Evolutionary conservation across 768 basidiomycete species (phyloP).

Genomic region (Dacryopinax primogenitus): DNA sequence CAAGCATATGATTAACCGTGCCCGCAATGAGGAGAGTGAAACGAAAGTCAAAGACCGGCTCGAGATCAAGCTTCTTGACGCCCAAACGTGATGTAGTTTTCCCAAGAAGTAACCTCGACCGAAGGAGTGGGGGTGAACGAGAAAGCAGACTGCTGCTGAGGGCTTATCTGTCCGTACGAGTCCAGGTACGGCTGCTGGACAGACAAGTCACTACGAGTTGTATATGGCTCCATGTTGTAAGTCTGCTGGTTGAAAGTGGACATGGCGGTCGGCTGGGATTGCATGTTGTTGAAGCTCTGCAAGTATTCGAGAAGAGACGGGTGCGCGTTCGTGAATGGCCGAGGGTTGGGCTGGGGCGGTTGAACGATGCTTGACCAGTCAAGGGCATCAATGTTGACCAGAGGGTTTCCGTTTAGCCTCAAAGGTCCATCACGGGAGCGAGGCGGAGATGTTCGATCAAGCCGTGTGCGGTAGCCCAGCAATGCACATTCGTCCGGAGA

Average conservation of each 20-base stretch:
- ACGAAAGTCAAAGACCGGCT: background rate
- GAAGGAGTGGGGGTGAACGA: background rate
- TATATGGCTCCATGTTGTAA: background rate
- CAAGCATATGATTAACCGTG: background rate
- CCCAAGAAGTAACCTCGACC: slow-evolving; percentile 1
- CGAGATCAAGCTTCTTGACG: background rate
- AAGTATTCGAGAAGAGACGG: slow-evolving; percentile 1
- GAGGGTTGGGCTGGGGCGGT: background rate
- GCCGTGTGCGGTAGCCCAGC: slow-evolving; percentile 6
- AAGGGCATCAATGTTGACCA: slow-evolving; percentile 2
- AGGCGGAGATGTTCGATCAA: slow-evolving; percentile 2
- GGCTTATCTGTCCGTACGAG: background rate
- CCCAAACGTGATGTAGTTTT: slow-evolving; percentile 3
- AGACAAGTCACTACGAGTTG: background rate
- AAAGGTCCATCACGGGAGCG: background rate
- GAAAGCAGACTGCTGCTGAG: background rate
- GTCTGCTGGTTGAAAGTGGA: background rate
- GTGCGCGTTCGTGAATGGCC: background rate
- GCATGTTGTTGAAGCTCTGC: slow-evolving; percentile 6
- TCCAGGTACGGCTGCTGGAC: background rate
- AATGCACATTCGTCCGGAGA: background rate
- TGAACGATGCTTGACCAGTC: slow-evolving; percentile 9
- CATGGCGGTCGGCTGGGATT: background rate
- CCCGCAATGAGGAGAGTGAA: background rate
- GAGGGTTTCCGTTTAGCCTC: background rate